phyloP scores from a whole-genome alignment of 257 asterid genomes.

The Fraxinus anomala region DNA sequence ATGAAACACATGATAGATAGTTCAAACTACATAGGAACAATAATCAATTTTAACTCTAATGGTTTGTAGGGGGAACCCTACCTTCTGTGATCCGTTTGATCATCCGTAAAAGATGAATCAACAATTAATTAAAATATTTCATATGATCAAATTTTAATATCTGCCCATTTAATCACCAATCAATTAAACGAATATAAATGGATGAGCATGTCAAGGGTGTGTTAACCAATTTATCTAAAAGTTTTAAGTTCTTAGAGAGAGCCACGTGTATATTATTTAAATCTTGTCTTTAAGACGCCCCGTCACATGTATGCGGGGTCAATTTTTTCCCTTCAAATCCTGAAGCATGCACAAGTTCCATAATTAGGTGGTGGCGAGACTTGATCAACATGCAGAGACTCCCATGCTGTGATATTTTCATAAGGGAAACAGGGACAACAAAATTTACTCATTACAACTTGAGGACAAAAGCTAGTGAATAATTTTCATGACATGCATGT shows the following conservation, averaged over 20 bases:
- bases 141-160: conserved; percentile 17
- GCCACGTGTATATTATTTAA: neutral
- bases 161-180: conserved; percentile 1
- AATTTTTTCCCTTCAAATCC: neutral
- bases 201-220: neutral
- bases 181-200: conserved; percentile 1
- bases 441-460: conserved; percentile 9
- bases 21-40: neutral
- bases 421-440: neutral
- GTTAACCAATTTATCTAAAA: too few relatives aligned
- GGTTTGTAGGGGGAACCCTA: neutral
- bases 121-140: neutral
- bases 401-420: neutral
- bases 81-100: conserved; percentile 4
- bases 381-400: neutral
- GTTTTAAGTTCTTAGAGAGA: neutral
- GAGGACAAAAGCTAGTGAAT: neutral
- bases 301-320: neutral
- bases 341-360: neutral
- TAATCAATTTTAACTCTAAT: neutral
- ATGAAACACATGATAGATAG: neutral
- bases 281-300: conserved; percentile 6
- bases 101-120: conserved; percentile 6
- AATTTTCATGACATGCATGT: conserved; percentile 5
- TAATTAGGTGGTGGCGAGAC: too few relatives aligned